A percentile compares a stretch with the other conserved stretches of the same genome.
These are phyloP conservation scores for Psidium friedrichsthalianum DNA, from an alignment of 345 rosid genomes.

Conservation along the genomic window DNA sequence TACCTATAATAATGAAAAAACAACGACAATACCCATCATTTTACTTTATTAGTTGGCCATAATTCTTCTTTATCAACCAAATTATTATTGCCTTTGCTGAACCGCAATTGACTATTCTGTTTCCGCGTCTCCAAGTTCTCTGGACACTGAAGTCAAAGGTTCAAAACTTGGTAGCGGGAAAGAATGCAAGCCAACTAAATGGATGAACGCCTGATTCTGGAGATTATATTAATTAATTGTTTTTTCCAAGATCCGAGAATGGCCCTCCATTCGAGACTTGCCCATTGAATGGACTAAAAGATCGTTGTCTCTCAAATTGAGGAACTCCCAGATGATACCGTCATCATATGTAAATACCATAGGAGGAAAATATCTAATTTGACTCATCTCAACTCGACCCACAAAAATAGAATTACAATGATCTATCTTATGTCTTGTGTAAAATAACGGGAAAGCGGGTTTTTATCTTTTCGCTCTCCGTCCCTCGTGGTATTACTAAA, in stretches of 20 bases:
- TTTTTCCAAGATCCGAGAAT: background rate
- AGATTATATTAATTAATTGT: background rate
- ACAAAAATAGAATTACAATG: background rate
- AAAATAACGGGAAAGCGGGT: background rate
- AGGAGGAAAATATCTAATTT: background rate
- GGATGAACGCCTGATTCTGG: background rate
- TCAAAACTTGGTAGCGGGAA: background rate
- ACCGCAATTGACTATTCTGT: background rate
- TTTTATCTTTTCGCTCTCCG: background rate
- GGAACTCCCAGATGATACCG: background rate
- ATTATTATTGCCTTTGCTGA: background rate
- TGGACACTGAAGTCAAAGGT: background rate
- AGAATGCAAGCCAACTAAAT: background rate
- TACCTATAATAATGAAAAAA: background rate
- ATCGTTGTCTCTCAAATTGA: background rate
- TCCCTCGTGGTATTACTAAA: too few relatives aligned
- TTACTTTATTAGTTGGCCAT: background rate
- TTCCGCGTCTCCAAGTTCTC: background rate
- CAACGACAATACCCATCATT: background rate
- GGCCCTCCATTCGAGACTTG: background rate
- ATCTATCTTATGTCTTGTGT: background rate
- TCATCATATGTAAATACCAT: background rate
- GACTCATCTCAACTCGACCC: background rate
- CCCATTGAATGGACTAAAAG: background rate
- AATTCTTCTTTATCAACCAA: background rate